Evolutionary conservation across 1,284 basidiomycete species (phyloP), one percentile per base, ranked within the genome.

Genomic region (Abortiporus biennis): DNA sequence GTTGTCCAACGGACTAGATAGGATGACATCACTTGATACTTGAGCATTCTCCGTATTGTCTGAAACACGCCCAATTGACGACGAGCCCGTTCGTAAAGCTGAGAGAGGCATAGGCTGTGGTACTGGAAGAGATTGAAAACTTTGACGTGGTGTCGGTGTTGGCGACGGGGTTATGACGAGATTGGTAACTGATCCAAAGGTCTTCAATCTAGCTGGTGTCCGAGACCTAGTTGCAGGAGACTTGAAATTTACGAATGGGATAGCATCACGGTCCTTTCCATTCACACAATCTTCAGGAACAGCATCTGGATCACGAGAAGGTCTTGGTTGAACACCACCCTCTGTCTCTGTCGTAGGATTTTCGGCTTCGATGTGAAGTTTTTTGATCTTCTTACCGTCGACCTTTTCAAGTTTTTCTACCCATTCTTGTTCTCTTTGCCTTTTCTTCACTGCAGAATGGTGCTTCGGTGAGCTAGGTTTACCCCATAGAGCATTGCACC

Each of bases 401-500:
- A 55, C 49, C 6, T 34, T 36, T 17, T 56, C 56, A 33, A 74
- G 47, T 42, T 58, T 63, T 35, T 61, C 54, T 31, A 63, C 50
- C 68, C 66, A 69, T 11, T 53, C 44, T 6, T 60, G 58, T 20
- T 59, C 54, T 13, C 51, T 52, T 9, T 48, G 50, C 53, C 65
- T 67, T 23, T 63, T 57, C 53, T 68, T 70, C 31, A 44, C 29
- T 1, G 57, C 48, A 47, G 59, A 63, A 38, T 57, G 60, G 11
- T 59, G 58, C n/a, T 64, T 54, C 3, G 69, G 68, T 2, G 64
- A 67, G 0, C 53, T 43, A 2, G 61, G 52, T 29, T 62, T 60
- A 1, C 67, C 65, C 63, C 68, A 78, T 16, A 73, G 42, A 6
- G 50, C 45, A 22, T 66, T 66, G 42, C 57, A 63, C 54, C 60